Percentiles rank a stretch among this genome's conserved stretches.
Evolutionary conservation across 2,329 filamentous ascomycete genomes (phyloP).

Genomic region (Orbilia javanica): DNA sequence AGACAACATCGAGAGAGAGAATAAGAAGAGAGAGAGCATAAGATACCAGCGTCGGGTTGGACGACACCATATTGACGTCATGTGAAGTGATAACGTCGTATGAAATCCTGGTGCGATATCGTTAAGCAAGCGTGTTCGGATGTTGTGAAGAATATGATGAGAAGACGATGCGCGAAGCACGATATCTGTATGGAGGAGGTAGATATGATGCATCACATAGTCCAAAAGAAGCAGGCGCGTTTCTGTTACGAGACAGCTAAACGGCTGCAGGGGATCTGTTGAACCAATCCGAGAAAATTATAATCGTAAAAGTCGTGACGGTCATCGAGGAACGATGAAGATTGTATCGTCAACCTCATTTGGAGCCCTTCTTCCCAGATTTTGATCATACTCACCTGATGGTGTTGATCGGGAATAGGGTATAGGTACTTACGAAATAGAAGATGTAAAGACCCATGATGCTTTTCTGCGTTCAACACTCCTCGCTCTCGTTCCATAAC

Average conservation of each 20-base stretch:
- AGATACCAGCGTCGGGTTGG: slow-evolving; percentile 33
- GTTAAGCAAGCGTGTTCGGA: slow-evolving; percentile 11
- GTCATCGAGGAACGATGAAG: slow-evolving; percentile 5
- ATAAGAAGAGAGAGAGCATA: background rate
- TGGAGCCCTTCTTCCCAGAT: slow-evolving; percentile 32
- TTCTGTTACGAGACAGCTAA: slow-evolving; percentile 9
- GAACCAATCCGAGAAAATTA: background rate
- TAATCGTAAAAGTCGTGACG: slow-evolving; percentile 15
- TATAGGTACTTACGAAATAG: slow-evolving; percentile 45
- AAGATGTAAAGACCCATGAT: slow-evolving; percentile 23
- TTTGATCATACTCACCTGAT: slow-evolving; percentile 57
- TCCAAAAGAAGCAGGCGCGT: background rate
- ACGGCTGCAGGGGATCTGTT: background rate
- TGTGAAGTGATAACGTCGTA: slow-evolving; percentile 3
- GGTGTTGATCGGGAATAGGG: slow-evolving; percentile 54
- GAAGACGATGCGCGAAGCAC: slow-evolving; percentile 9
- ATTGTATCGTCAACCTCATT: slow-evolving; percentile 10
- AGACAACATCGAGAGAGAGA: background rate
- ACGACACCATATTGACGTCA: slow-evolving; percentile 28
- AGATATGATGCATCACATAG: slow-evolving; percentile 17
- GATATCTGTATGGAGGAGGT: slow-evolving; percentile 4
- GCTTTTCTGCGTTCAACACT: slow-evolving; percentile 24
- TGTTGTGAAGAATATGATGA: background rate
- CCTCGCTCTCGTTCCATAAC: slow-evolving; percentile 33
- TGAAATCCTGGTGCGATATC: background rate